phyloP scores from a whole-genome alignment of 164 flowering plant species.

The Macadamia integrifolia region DNA sequence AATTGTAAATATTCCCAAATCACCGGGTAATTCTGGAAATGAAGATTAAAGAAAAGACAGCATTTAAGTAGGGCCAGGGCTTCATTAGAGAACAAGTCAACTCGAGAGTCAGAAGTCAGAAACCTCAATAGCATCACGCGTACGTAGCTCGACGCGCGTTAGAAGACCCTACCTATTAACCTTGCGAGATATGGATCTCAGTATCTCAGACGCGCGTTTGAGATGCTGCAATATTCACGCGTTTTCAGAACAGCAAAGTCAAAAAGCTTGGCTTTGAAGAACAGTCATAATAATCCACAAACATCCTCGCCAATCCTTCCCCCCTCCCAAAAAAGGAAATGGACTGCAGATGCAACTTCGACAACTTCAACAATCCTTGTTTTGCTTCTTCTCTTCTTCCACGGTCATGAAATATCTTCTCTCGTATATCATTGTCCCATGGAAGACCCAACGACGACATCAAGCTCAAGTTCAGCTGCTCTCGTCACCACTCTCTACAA shows the following conservation, averaged over 20 bases:
- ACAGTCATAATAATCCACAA: neutral
- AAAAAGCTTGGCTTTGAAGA: neutral
- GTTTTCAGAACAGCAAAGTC: neutral
- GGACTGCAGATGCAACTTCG: neutral
- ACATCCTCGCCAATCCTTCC: too few relatives aligned
- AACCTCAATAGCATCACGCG: neutral
- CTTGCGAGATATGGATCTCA: too few relatives aligned
- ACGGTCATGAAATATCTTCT: conserved; percentile 8
- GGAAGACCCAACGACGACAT: conserved; percentile 14
- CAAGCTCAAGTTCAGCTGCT: conserved; percentile 33
- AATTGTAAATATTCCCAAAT: too few relatives aligned
- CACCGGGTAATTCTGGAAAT: too few relatives aligned
- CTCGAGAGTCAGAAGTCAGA: neutral
- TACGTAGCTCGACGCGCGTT: too few relatives aligned
- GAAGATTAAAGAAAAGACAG: neutral
- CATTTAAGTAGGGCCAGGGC: neutral
- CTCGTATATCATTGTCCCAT: neutral
- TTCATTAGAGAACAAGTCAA: neutral
- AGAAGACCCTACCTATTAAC: too few relatives aligned
- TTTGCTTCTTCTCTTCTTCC: neutral
- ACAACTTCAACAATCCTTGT: neutral
- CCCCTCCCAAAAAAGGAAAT: neutral
- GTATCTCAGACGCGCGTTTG: too few relatives aligned
- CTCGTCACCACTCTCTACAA: conserved; percentile 53
- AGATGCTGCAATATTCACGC: neutral